These are phyloP conservation scores for Fusarium sp. DNA, from an alignment of 2,329 filamentous ascomycete genomes.

Conservation along the genomic window DNA sequence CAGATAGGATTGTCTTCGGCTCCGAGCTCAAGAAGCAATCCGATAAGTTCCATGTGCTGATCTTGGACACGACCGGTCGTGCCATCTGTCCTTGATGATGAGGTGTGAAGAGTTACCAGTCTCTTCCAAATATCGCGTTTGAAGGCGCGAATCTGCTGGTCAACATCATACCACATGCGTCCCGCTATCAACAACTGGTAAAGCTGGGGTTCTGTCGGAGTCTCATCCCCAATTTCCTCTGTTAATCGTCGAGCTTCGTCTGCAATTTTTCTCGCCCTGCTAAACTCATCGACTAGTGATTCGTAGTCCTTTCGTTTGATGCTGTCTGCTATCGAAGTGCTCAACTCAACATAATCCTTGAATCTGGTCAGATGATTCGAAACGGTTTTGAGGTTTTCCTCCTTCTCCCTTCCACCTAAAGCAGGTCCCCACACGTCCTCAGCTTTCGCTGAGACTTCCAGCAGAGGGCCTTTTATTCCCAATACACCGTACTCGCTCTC, in stretches of 20 bases:
- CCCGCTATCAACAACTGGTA: constrained; percentile 90
- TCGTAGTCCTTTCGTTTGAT: constrained; percentile 95
- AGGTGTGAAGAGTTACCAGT: constrained; percentile 75
- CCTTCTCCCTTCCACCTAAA: constrained; percentile 89
- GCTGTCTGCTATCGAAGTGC: constrained; percentile 80
- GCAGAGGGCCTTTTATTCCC: constrained; percentile 87
- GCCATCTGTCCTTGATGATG: constrained; percentile 63
- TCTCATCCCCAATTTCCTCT: constrained; percentile 63
- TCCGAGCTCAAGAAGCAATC: constrained; percentile 89
- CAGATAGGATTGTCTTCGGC: constrained; percentile 97
- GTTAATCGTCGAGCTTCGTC: constrained; percentile 81
- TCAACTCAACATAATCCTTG: constrained; percentile 84
- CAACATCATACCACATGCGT: constrained; percentile 95
- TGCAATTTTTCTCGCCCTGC: constrained; percentile 82
- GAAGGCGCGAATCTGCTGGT: constrained; percentile 86
- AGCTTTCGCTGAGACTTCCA: constrained; percentile 92
- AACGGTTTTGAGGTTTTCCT: constrained; percentile 85
- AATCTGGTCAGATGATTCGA: constrained; percentile 82
- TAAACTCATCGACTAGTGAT: constrained; percentile 86
- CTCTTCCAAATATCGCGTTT: constrained; percentile 91
- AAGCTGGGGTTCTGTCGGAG: constrained; percentile 81
- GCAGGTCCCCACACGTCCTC: constrained; percentile 98
- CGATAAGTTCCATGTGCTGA: constrained; percentile 90
- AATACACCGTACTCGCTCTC: constrained; percentile 92
- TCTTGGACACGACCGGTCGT: constrained; percentile 73